These are phyloP conservation scores for Phyllosticta capitalensis DNA, from an alignment of 2,329 filamentous ascomycete genomes.

Conservation along the genomic window DNA sequence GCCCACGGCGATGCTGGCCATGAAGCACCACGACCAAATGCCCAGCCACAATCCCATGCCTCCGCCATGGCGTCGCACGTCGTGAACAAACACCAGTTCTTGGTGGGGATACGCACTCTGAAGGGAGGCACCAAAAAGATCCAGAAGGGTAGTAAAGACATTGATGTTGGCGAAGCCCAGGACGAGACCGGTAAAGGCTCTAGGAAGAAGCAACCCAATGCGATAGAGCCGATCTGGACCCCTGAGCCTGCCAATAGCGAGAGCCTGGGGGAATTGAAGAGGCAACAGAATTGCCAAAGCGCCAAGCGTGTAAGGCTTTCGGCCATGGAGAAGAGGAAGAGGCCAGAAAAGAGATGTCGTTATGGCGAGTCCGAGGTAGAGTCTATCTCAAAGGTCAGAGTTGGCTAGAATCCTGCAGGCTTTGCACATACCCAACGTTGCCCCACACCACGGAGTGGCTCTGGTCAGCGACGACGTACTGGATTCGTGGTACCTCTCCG, in stretches of 20 bases:
- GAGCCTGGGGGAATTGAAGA: constrained; percentile 65
- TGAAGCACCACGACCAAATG: constrained; percentile 66
- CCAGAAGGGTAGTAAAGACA: constrained; percentile 59
- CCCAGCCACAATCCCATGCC: constrained; percentile 74
- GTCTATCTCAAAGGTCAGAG: constrained; percentile 20
- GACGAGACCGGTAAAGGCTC: constrained; percentile 56
- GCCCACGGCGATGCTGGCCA: constrained; percentile 61
- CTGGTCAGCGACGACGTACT: constrained; percentile 64
- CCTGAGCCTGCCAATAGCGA: constrained; percentile 45
- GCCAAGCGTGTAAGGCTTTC: constrained; percentile 66
- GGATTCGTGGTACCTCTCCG: constrained; percentile 68
- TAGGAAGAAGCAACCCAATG: constrained; percentile 51
- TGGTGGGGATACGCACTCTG: constrained; percentile 65
- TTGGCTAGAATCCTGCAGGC: background rate
- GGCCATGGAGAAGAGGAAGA: constrained; percentile 62
- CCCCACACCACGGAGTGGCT: constrained; percentile 60
- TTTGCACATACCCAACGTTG: constrained; percentile 48
- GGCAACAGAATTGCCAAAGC: constrained; percentile 61
- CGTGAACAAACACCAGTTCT: constrained; percentile 56
- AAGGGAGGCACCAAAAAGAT: constrained; percentile 67
- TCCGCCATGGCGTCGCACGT: constrained; percentile 64
- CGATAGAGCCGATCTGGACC: constrained; percentile 41
- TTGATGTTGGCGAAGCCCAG: constrained; percentile 73
- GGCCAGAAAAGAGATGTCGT: constrained; percentile 66
- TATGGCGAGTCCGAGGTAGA: constrained; percentile 62